Evolutionary conservation across 352 stramenopile species (phyloP).

Genomic region (Pseudoperonospora humuli): DNA sequence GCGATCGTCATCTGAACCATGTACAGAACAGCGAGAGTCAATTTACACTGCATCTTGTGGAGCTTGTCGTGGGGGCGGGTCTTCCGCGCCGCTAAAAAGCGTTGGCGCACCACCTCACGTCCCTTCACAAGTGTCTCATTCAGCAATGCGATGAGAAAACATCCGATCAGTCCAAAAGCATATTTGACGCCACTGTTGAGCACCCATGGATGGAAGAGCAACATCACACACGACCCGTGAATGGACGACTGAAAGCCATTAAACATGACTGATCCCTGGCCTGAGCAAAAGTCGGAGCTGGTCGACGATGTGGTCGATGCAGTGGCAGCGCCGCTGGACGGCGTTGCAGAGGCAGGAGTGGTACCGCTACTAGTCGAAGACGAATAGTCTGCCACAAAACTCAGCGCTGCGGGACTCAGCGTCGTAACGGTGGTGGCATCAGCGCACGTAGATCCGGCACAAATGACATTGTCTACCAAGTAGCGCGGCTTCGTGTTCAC

Average conservation of each 20-base stretch:
- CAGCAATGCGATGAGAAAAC: constrained; percentile 50
- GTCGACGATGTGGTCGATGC: constrained; percentile 17
- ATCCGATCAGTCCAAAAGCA: constrained; percentile 56
- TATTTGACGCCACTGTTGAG: constrained; percentile 71
- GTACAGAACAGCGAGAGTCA: constrained; percentile 52
- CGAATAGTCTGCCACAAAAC: constrained; percentile 23
- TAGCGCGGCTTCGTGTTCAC: constrained; percentile 47
- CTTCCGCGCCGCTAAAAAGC: constrained; percentile 33
- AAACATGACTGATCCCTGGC: constrained; percentile 73
- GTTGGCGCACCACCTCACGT: constrained; percentile 42
- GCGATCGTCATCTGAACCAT: constrained; percentile 78
- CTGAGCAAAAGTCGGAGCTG: constrained; percentile 43
- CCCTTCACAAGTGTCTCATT: constrained; percentile 61
- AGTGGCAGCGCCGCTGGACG: constrained; percentile 16
- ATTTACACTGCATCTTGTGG: constrained; percentile 59
- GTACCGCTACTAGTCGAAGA: constrained; percentile 16
- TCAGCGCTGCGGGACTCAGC: constrained; percentile 39
- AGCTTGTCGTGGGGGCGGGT: constrained; percentile 33
- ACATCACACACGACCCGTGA: constrained; percentile 56
- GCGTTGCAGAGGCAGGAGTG: constrained; percentile 6
- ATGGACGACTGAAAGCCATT: constrained; percentile 75
- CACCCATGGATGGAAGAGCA: constrained; percentile 78
- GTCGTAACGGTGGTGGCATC: constrained; percentile 53
- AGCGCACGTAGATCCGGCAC: constrained; percentile 38
- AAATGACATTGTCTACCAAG: constrained; percentile 48